A percentile compares a stretch with the other conserved stretches of the same genome.
phyloP scores from a whole-genome alignment of 148 eudicot genomes.

The Beta vulgaris region DNA sequence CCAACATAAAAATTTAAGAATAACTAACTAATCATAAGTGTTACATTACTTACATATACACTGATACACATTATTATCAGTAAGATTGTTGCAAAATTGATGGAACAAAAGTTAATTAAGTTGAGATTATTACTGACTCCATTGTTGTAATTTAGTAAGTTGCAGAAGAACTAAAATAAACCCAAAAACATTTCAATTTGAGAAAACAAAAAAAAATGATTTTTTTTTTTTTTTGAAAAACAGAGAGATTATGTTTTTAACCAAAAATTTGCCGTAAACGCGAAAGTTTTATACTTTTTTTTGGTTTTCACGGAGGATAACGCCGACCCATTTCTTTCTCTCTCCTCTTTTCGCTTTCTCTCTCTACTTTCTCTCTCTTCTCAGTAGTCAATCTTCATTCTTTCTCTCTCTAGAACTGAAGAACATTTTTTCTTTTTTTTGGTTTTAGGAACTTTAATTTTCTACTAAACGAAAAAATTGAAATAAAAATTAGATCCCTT shows the following conservation, averaged over 20 bases:
- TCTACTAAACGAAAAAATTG: neutral
- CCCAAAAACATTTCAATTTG: too few species aligned
- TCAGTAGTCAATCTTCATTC: conserved; percentile 38
- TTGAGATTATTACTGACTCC: neutral
- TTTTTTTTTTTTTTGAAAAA: too few species aligned
- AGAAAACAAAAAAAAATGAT: too few species aligned
- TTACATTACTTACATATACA: too few species aligned
- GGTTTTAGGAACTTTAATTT: neutral
- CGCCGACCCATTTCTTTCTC: conserved; percentile 15
- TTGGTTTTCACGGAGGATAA: conserved; percentile 25
- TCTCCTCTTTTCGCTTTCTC: conserved; percentile 9
- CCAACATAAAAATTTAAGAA: too few species aligned
- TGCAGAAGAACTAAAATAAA: too few species aligned
- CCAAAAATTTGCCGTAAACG: neutral
- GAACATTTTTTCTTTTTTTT: neutral
- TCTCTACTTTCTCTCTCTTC: conserved; percentile 17
- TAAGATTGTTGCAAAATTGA: too few species aligned
- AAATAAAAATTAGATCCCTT: neutral
- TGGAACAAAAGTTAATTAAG: neutral
- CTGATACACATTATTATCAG: too few species aligned
- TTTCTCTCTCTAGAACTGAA: conserved; percentile 6
- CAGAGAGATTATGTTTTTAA: neutral
- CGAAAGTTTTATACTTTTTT: neutral
- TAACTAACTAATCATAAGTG: too few species aligned
- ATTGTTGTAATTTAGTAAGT: neutral